Conservation (phyloP, 2,329 filamentous ascomycete species). For the Cordyceps militaris region DNA sequence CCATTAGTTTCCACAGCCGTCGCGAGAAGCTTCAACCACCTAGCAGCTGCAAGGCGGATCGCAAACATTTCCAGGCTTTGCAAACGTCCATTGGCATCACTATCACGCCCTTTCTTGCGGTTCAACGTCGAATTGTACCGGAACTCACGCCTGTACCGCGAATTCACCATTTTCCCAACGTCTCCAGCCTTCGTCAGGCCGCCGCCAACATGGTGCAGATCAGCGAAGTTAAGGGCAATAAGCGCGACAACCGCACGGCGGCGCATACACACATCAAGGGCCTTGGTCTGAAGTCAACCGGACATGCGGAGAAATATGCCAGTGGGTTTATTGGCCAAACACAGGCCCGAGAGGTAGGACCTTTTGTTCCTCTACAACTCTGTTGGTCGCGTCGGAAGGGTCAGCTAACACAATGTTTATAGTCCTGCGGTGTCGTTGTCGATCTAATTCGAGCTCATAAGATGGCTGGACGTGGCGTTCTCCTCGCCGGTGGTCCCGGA, state of each 20-base stretch:
- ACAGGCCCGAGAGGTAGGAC: slow-evolving; percentile 73
- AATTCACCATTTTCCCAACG: neutral
- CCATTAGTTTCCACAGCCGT: slow-evolving; percentile 21
- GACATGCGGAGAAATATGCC: slow-evolving; percentile 70
- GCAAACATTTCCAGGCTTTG: slow-evolving; percentile 28
- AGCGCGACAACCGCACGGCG: slow-evolving; percentile 91
- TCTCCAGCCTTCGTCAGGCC: slow-evolving; percentile 6
- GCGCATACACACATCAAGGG: slow-evolving; percentile 98
- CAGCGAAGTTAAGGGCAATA: slow-evolving; percentile 90
- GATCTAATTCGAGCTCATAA: slow-evolving; percentile 94
- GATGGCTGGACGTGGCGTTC: slow-evolving; percentile 90
- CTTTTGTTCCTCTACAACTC: neutral
- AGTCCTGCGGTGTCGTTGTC: slow-evolving; percentile 93
- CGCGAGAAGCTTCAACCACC: slow-evolving; percentile 18
- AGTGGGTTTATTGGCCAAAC: slow-evolving; percentile 87
- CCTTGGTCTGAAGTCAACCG: slow-evolving; percentile 78
- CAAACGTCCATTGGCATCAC: slow-evolving; percentile 6
- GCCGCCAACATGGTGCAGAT: slow-evolving; percentile 67
- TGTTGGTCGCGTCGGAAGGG: neutral
- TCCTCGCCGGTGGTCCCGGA: slow-evolving; percentile 89
- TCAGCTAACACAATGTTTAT: neutral
- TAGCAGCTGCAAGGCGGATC: slow-evolving; percentile 21
- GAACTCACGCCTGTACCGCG: slow-evolving; percentile 2
- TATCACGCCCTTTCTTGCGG: neutral
- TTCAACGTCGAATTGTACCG: neutral